Conservation (phyloP, 1,284 basidiomycete genomes). For the Paramarasmius palmivorus region DNA sequence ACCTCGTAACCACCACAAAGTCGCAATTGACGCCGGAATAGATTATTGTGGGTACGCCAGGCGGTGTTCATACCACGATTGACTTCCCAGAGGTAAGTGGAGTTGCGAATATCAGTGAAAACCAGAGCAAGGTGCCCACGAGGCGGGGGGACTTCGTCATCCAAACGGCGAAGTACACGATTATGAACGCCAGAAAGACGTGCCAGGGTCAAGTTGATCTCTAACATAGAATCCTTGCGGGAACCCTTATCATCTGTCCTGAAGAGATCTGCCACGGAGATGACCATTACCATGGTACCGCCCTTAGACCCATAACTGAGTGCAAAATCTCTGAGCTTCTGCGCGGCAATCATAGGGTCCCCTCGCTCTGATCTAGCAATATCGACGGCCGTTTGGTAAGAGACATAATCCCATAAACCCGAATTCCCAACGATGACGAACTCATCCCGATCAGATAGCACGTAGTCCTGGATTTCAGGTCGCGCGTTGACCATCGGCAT, state of each 20-base stretch:
- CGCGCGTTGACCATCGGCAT: constrained; percentile 90
- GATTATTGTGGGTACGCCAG: constrained; percentile 88
- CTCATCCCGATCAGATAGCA: constrained; percentile 87
- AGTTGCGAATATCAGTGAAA: constrained; percentile 99
- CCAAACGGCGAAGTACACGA: constrained; percentile 59
- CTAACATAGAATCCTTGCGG: constrained; percentile 44
- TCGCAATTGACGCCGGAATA: constrained; percentile 86
- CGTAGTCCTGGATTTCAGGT: constrained; percentile 75
- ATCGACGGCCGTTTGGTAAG: constrained; percentile 96
- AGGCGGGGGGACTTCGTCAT: constrained; percentile 86
- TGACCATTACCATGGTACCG: constrained; percentile 98
- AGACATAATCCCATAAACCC: constrained; percentile 93
- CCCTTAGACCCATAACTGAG: constrained; percentile 96
- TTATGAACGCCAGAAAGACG: constrained; percentile 48
- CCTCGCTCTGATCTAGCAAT: constrained; percentile 85
- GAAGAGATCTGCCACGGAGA: constrained; percentile 84
- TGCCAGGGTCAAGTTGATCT: constrained; percentile 37
- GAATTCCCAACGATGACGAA: constrained; percentile 96
- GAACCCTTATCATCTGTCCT: constrained; percentile 40
- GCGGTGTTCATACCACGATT: constrained; percentile 97
- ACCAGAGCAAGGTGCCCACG: constrained; percentile 90
- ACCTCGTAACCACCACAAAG: constrained; percentile 98
- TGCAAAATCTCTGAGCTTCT: constrained; percentile 95
- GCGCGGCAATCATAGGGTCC: constrained; percentile 96
- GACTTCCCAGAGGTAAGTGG: constrained; percentile 96